Evolutionary conservation across 2,329 filamentous ascomycete genomes (phyloP).

Genomic region (Sporothrix inflata): DNA sequence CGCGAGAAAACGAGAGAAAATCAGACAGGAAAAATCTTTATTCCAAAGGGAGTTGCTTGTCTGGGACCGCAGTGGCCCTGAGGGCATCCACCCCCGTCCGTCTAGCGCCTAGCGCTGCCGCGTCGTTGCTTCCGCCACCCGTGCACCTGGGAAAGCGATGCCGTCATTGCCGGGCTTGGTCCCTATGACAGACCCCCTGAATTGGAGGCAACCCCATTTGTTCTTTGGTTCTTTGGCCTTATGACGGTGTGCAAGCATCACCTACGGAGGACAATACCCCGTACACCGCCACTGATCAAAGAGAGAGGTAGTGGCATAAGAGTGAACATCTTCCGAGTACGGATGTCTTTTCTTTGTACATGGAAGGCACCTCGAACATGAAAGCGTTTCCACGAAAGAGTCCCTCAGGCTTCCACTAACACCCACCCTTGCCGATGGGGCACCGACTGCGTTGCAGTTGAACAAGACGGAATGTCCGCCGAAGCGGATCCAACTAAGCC

Average conservation of each 20-base stretch:
- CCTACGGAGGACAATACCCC: neutral
- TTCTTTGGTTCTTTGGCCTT: neutral
- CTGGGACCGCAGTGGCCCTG: neutral
- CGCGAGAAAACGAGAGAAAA: neutral
- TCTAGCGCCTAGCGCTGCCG: conserved; percentile 21
- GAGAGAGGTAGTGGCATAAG: too few species aligned
- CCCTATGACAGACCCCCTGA: neutral
- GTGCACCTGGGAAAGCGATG: conserved; percentile 8
- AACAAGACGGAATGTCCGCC: neutral
- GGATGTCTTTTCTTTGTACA: neutral
- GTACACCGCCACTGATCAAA: neutral
- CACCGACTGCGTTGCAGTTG: neutral
- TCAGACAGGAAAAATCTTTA: neutral
- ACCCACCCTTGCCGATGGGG: neutral
- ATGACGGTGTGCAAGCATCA: neutral
- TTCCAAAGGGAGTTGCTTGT: neutral
- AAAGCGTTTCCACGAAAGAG: too few species aligned
- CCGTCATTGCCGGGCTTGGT: conserved; percentile 25
- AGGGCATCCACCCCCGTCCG: neutral
- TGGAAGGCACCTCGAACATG: too few species aligned
- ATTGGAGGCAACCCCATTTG: neutral
- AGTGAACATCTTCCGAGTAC: neutral
- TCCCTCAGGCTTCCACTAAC: neutral
- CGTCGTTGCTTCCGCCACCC: conserved; percentile 22
- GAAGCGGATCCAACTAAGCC: conserved; percentile 2